These are phyloP conservation scores for Knoxdaviesia proteae DNA, from an alignment of 2,329 filamentous ascomycete species.

Conservation along the genomic window DNA sequence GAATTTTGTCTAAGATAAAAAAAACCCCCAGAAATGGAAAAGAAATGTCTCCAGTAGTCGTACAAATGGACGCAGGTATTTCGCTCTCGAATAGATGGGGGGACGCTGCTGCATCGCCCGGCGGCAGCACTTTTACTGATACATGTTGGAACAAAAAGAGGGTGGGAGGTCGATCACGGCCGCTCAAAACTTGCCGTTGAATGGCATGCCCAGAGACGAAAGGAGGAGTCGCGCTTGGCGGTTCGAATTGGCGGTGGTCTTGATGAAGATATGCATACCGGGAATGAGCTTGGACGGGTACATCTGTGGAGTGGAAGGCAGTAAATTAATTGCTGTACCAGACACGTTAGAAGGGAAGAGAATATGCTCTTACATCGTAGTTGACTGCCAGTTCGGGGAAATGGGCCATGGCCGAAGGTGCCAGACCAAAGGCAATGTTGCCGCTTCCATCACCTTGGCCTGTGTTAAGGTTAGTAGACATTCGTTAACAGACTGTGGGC, in stretches of 20 bases:
- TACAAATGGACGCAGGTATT: too few relatives aligned
- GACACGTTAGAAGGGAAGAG: conserved; percentile 2
- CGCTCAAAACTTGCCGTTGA: conserved; percentile 5
- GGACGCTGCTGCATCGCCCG: too few relatives aligned
- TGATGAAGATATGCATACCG: conserved; percentile 62
- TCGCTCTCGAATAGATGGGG: too few relatives aligned
- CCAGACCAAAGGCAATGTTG: conserved; percentile 69
- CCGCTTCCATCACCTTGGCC: conserved; percentile 67
- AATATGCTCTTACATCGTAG: conserved; percentile 52
- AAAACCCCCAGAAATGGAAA: too few relatives aligned
- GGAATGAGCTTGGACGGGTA: conserved; percentile 55
- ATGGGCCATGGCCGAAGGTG: conserved; percentile 50
- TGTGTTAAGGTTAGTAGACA: background rate
- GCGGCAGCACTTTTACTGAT: too few relatives aligned
- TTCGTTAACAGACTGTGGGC: too few relatives aligned
- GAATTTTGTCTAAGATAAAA: too few relatives aligned
- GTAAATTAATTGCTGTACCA: conserved; percentile 4
- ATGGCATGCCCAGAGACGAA: conserved; percentile 42
- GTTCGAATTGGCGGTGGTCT: conserved; percentile 71
- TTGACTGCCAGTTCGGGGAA: conserved; percentile 94
- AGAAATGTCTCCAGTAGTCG: too few relatives aligned
- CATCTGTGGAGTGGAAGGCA: conserved; percentile 19
- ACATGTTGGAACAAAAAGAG: too few relatives aligned
- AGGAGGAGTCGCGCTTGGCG: conserved; percentile 59
- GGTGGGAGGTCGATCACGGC: background rate